Conservation (phyloP, 768 basidiomycete genomes). For the Mycena maculata region DNA sequence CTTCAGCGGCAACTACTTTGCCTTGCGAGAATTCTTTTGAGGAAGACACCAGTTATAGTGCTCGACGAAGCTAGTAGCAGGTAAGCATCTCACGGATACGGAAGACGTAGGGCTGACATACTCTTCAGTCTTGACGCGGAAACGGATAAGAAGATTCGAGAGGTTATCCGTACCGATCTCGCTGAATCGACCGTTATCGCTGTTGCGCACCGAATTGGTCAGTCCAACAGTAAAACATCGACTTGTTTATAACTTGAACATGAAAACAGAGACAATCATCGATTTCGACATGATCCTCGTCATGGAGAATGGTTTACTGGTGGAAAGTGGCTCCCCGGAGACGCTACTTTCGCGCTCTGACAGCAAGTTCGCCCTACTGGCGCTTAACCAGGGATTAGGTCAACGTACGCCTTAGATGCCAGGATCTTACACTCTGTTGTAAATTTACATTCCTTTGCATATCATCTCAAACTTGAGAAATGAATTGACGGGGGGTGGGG, state of each 20-base stretch:
- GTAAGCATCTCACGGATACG: background rate
- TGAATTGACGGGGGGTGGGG: too few species aligned
- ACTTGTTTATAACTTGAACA: background rate
- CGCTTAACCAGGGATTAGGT: constrained; percentile 10
- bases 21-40: constrained; percentile 15
- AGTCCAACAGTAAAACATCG: background rate
- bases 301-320: constrained; percentile 18
- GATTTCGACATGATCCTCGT: constrained; percentile 21
- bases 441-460: too few species aligned
- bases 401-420: too few species aligned
- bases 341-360: background rate
- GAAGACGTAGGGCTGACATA: background rate
- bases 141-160: constrained; percentile 18
- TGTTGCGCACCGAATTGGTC: constrained; percentile 27
- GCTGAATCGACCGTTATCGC: constrained; percentile 10
- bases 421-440: too few species aligned
- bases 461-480: too few species aligned
- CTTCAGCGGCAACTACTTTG: constrained; percentile 17
- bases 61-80: constrained; percentile 24
- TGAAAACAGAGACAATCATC: constrained; percentile 13
- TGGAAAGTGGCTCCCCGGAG: constrained; percentile 13
- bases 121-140: constrained; percentile 11
- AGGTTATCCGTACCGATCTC: constrained; percentile 20
- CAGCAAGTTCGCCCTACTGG: constrained; percentile 17
- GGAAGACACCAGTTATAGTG: constrained; percentile 3